Base-by-base conservation (phyloP, 2,329 filamentous ascomycete genomes). In the Xylaria sp. region DNA sequence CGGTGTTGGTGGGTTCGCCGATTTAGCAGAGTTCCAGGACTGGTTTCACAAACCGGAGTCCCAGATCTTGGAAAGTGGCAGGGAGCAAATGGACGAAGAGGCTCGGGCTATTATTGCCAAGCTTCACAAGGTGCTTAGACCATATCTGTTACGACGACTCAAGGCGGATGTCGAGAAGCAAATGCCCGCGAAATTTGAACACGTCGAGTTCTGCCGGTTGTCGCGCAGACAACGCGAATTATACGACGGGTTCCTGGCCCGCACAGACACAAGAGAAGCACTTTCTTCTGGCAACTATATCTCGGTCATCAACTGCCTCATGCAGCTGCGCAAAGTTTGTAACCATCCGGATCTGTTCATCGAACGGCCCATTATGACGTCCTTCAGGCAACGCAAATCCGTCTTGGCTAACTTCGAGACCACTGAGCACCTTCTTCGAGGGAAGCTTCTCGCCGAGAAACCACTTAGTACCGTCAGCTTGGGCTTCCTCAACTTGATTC, bases 121-220 rank as follows among this genome's bases (percentile, higher is more conserved):
- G 70, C 82, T 99, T 4, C 95, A 99, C 75, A 92, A 95, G 62
- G 91, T 97, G 19, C 79, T 99, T 8, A 86, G 95, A 1, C 94
- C 94, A 0, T 97, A 97, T 67, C 82, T 99, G 9, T 80, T 99
- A 6, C 87, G 94, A 47, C 86, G 94, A 51, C 77, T 99, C 52
- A 99, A 99, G 74, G 90, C 91, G 41, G 94, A 99, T 68, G 94
- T 99, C 5, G 95, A 99, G 75, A 97, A 97, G 75, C 94, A 99
- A 70, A 96, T 99, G 90, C 94, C 95, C 0, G 92, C 86, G 57
- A 99, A 99, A 71, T 96, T 96, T 68, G 95, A 99, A 71, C 92
- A 97, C 67, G 92, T 99, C 18, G 90, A 97, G 60, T 92, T 96
- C 67, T 99, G 94, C 72, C 89, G 93, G 41, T 79, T 99, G 4